These are phyloP conservation scores for Stephanodiscus triporus DNA, from an alignment of 108 stramenopile species.

Conservation along the genomic window DNA sequence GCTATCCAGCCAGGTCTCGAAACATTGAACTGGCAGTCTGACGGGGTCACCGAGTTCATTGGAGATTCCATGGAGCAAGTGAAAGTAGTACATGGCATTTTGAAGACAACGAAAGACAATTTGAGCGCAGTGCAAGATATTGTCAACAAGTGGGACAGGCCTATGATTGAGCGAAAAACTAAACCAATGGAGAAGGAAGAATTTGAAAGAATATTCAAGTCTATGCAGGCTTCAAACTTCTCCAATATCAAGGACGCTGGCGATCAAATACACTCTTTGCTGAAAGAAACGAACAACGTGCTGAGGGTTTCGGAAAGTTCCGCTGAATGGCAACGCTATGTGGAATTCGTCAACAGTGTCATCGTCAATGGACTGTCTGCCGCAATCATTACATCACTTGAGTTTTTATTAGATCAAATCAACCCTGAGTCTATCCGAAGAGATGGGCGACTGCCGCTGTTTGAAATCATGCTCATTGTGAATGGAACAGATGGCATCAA, in stretches of 20 bases:
- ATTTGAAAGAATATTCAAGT: conserved; percentile 75
- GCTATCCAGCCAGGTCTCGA: conserved; percentile 69
- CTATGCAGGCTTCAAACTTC: conserved; percentile 53
- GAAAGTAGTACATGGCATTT: conserved; percentile 60
- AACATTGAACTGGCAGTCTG: conserved; percentile 79
- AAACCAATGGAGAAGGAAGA: conserved; percentile 85
- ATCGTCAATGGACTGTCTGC: conserved; percentile 79
- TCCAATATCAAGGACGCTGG: conserved; percentile 78
- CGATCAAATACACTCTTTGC: conserved; percentile 67
- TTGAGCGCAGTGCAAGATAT: conserved; percentile 59
- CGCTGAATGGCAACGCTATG: conserved; percentile 82
- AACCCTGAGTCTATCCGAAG: conserved; percentile 60
- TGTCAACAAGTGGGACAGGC: conserved; percentile 62
- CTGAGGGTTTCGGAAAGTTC: conserved; percentile 71
- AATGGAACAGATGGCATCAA: conserved; percentile 51
- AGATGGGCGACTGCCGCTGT: conserved; percentile 71
- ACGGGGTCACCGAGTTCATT: conserved; percentile 72
- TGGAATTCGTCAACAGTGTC: conserved; percentile 84
- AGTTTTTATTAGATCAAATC: conserved; percentile 75
- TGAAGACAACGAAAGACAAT: conserved; percentile 85
- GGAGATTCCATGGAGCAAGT: conserved; percentile 74
- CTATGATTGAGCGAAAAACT: conserved; percentile 79
- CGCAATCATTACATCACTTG: conserved; percentile 66
- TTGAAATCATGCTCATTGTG: conserved; percentile 79
- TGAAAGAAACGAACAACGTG: conserved; percentile 82